Conservation (phyloP, 192 early-diverging fungal genomes). For the Coemansia sp. region DNA sequence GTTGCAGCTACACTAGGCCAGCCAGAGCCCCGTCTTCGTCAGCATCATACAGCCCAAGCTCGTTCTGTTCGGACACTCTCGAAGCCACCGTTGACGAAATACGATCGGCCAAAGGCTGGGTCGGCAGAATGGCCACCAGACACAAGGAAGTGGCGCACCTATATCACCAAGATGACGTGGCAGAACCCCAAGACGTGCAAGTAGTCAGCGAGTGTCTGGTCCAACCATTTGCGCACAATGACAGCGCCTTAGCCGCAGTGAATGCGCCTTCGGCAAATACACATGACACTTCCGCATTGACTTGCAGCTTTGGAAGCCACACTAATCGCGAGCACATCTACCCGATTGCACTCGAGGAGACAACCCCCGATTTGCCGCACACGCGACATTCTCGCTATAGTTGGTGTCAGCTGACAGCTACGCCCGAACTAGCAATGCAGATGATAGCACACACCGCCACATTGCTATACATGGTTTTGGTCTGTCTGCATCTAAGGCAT, state of each 20-base stretch:
- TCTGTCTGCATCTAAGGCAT: neutral
- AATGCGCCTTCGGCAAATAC: neutral
- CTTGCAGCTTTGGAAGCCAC: conserved; percentile 6
- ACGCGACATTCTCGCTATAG: neutral
- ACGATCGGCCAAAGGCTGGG: conserved; percentile 21
- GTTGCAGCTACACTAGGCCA: neutral
- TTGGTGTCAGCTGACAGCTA: neutral
- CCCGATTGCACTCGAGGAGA: neutral
- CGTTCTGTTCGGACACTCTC: conserved; percentile 8
- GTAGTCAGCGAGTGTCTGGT: neutral
- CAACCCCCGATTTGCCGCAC: neutral
- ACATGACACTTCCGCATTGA: neutral
- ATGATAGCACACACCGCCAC: conserved; percentile 11
- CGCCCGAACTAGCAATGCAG: neutral
- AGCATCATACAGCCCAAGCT: neutral
- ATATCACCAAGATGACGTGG: neutral
- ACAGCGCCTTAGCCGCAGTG: neutral
- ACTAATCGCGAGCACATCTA: conserved; percentile 4
- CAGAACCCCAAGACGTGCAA: neutral
- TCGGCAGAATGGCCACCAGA: conserved; percentile 12
- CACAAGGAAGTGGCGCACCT: neutral
- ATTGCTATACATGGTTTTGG: conserved; percentile 4
- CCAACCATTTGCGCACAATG: neutral
- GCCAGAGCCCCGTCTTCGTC: neutral
- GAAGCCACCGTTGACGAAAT: conserved; percentile 19